Base-by-base conservation (phyloP, 176 grass and related monocot species). In the Eragrostis curvula region DNA sequence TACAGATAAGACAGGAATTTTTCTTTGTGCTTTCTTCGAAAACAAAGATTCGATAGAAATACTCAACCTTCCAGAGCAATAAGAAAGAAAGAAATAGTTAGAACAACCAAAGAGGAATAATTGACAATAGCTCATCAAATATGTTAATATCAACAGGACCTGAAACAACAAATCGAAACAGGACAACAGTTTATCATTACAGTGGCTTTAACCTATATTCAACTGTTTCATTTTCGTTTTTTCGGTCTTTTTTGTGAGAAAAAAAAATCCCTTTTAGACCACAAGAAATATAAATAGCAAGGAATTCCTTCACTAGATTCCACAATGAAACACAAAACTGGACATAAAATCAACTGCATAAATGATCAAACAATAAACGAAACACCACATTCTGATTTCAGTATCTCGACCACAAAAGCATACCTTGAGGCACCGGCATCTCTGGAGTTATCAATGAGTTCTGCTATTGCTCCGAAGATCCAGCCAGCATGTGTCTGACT, bases 391-490 rank as follows among this genome's bases (percentile, higher is more conserved):
- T 67, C 8, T 15, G n/a, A 83, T 28, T 71, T 25, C 9, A 64
- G 41, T 47, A 89, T 16, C 29, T 29, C 40, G 40, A 90, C 83
- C 48, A 21, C 20, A 91, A 21, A 55, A 40, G 42, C 49, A 44
- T 89, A 97, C 94, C 94, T 89, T 51, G 82, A 86, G 62, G 94
- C 87, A 66, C 79, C 84, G 56, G 94, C 94, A 88, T 97, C 94
- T 82, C 85, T 90, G 48, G 94, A 97, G 79, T 97, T 94, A 69
- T 97, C 94, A 68, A 97, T 86, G 61, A 97, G 87, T 87, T 97
- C 94, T 72, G 94, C 91, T 81, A 97, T 80, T 70, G 89, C 94
- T 74, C 94, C 94, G 88, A 97, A 97, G 39, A 97, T 92, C 94
- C 94, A 97, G 43, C 87, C 71, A 68, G 89, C 94, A 86, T 92